Conservation (phyloP, 169 alveolate genomes). For the Eimeria acervulina region DNA sequence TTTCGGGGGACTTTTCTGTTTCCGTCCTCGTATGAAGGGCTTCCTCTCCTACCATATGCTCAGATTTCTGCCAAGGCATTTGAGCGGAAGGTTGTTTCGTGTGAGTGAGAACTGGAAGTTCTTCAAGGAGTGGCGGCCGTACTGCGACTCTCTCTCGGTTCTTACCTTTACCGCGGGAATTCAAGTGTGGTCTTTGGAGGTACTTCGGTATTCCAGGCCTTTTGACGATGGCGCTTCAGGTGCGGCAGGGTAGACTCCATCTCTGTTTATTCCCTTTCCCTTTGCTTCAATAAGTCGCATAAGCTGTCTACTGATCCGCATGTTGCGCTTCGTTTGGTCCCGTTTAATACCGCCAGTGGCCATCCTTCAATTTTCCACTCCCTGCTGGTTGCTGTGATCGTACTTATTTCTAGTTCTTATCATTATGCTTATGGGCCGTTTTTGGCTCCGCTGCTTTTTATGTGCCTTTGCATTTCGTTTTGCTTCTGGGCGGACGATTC, state of each 20-base stretch:
- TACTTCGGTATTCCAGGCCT: background rate
- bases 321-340: background rate
- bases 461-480: background rate
- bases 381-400: background rate
- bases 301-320: too few relatives aligned
- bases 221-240: constrained; percentile 10
- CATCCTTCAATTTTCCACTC: background rate
- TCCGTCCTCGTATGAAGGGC: background rate
- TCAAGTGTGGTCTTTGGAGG: background rate
- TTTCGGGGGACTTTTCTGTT: background rate
- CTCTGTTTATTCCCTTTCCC: background rate
- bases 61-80: background rate
- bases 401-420: background rate
- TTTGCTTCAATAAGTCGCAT: background rate
- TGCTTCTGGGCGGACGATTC: background rate
- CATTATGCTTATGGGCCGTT: background rate
- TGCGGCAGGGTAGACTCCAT: background rate
- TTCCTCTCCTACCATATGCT: background rate
- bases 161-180: background rate
- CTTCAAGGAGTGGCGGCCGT: background rate
- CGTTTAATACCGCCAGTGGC: too few relatives aligned
- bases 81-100: background rate
- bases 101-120: background rate
- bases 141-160: background rate
- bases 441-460: background rate